phyloP scores from a whole-genome alignment of 1,139 yeast species.

The Debaryomyces udenii region DNA sequence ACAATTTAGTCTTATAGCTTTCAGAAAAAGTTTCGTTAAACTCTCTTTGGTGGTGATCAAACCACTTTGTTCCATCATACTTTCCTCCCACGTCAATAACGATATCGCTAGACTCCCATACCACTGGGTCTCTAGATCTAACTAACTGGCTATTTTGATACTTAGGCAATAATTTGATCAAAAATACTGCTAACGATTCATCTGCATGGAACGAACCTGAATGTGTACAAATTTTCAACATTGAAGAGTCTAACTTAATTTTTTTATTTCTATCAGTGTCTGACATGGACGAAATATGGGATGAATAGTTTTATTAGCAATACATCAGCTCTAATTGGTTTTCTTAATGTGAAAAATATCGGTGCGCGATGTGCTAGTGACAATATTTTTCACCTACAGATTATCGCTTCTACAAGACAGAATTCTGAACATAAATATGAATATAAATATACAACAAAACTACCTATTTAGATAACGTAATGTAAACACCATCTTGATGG shows the following conservation, averaged over 20 bases:
- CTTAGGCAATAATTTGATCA: conserved; percentile 74
- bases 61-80: conserved; percentile 83
- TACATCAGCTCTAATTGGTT: no score
- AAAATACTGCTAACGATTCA: conserved; percentile 92
- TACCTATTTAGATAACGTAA: conserved; percentile 10
- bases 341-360: no score
- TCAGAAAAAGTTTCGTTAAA: conserved; percentile 41
- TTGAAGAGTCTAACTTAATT: conserved; percentile 16
- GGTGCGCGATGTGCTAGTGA: no score
- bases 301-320: no score
- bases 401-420: no score
- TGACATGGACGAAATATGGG: conserved; percentile 6
- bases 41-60: conserved; percentile 93
- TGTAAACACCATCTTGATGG: conserved; percentile 23
- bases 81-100: conserved; percentile 96
- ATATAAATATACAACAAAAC: not conserved
- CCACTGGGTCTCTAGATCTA: conserved; percentile 80
- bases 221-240: conserved; percentile 77
- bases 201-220: conserved; percentile 97
- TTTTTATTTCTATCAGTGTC: conserved; percentile 12
- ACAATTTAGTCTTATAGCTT: conserved; percentile 65
- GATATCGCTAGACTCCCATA: conserved; percentile 86
- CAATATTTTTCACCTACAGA: no score
- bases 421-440: no score
- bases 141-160: conserved; percentile 67